phyloP scores from a whole-genome alignment of 345 rosid species.

The Abelmoschus esculentus region DNA sequence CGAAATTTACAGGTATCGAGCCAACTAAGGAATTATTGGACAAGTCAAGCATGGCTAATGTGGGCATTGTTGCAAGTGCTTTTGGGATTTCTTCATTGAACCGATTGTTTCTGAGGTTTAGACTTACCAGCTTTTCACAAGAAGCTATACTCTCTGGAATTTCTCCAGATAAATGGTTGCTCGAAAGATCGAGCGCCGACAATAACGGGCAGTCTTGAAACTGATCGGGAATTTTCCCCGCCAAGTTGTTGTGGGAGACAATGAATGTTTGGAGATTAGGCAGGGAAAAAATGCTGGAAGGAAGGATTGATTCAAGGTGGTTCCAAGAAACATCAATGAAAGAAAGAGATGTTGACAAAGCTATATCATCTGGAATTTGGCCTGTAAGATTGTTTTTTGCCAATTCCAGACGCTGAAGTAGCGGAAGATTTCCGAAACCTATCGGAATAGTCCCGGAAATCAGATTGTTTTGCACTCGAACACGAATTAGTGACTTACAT shows the following conservation, averaged over 20 bases:
- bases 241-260: conserved; percentile 62
- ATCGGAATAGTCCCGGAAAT: conserved; percentile 59
- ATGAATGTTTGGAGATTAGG: conserved; percentile 64
- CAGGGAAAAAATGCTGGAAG: conserved; percentile 62
- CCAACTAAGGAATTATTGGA: conserved; percentile 74
- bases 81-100: conserved; percentile 52
- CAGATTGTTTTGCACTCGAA: conserved; percentile 60
- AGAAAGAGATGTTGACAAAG: conserved; percentile 58
- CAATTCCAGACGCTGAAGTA: conserved; percentile 74
- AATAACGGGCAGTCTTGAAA: conserved; percentile 75
- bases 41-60: conserved; percentile 66
- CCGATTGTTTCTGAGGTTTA: conserved; percentile 56
- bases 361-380: conserved; percentile 58
- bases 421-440: conserved; percentile 59
- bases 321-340: conserved; percentile 76
- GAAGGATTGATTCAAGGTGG: conserved; percentile 53
- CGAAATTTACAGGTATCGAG: conserved; percentile 48
- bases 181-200: conserved; percentile 67
- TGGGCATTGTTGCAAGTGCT: conserved; percentile 55
- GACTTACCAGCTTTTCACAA: conserved; percentile 64
- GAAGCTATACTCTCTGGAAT: conserved; percentile 63
- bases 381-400: conserved; percentile 76
- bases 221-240: conserved; percentile 60
- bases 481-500: conserved; percentile 62
- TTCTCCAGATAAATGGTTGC: conserved; percentile 58